Conservation (phyloP, 2,329 filamentous ascomycete species). For the Ceratocystis destructans region DNA sequence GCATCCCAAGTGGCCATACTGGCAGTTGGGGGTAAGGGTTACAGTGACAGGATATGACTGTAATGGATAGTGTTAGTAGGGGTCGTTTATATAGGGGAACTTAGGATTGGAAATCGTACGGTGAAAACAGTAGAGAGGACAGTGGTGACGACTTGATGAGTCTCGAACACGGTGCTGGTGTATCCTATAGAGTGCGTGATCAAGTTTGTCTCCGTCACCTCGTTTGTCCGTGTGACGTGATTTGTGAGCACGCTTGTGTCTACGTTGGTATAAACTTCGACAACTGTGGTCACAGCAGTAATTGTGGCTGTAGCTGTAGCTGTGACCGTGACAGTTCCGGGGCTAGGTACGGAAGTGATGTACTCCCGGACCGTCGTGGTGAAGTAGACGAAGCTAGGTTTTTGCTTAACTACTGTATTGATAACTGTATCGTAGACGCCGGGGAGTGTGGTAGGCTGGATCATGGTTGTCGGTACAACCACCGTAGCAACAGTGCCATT, state of each 20-base stretch:
- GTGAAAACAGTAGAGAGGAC: conserved; percentile 20
- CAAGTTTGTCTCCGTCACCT: conserved; percentile 2
- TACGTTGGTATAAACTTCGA: conserved; percentile 16
- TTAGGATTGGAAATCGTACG: background rate
- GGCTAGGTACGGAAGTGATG: background rate
- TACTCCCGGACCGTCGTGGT: background rate
- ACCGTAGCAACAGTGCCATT: background rate
- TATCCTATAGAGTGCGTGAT: conserved; percentile 8
- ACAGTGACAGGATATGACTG: conserved; percentile 23
- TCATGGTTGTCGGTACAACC: conserved; percentile 1
- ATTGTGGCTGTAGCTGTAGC: conserved; percentile 20
- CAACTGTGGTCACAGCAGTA: conserved; percentile 15
- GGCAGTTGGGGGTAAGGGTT: conserved; percentile 18
- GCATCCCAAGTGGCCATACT: background rate
- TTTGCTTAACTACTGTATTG: background rate
- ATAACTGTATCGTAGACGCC: background rate
- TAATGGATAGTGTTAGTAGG: conserved; percentile 9
- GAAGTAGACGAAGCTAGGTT: background rate
- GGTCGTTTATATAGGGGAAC: background rate
- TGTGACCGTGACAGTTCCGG: conserved; percentile 14
- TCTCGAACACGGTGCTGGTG: conserved; percentile 18
- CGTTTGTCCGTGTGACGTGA: conserved; percentile 1
- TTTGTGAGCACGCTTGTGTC: background rate
- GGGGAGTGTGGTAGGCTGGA: conserved; percentile 3
- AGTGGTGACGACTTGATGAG: conserved; percentile 20